Conservation (phyloP, 2,329 filamentous ascomycete genomes). For the Endoconidiophora polonica region DNA sequence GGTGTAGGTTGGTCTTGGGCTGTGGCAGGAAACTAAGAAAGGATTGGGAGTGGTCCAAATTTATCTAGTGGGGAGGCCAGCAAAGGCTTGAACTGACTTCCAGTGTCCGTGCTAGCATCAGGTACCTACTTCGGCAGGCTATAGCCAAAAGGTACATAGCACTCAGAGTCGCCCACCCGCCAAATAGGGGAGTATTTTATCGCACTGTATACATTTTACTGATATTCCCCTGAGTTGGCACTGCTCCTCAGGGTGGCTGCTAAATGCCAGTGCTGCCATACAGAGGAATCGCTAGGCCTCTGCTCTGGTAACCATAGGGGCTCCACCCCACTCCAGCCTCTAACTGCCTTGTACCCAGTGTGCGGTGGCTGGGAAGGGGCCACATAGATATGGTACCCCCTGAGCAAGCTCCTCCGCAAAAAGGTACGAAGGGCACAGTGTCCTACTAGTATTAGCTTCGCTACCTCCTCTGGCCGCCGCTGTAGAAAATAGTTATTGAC, state of each 20-base stretch:
- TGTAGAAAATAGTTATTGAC: conserved; percentile 1
- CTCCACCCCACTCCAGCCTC: conserved; percentile 8
- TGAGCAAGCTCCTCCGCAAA: conserved; percentile 2
- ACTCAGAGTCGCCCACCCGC: conserved; percentile 4
- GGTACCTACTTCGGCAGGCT: conserved; percentile 9
- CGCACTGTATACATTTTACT: conserved; percentile 11
- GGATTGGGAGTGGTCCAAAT: conserved; percentile 14
- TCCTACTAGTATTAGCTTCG: not conserved
- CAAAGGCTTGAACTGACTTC: conserved; percentile 8
- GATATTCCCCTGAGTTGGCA: conserved; percentile 10
- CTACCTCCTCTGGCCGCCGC: conserved; percentile 6
- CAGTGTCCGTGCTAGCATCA: conserved; percentile 12
- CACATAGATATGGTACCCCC: conserved; percentile 5
- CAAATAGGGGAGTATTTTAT: conserved; percentile 9
- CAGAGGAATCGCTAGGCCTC: not conserved
- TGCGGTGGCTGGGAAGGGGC: conserved; percentile 12
- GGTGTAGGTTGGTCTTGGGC: conserved; percentile 10
- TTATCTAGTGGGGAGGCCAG: conserved; percentile 14
- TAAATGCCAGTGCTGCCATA: conserved; percentile 1
- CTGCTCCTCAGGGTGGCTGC: conserved; percentile 1
- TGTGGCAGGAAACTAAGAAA: conserved; percentile 13
- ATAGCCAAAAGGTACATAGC: conserved; percentile 11
- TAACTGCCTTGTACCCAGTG: conserved; percentile 11
- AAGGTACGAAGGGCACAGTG: conserved; percentile 11
- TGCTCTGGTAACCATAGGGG: conserved; percentile 7